Evolutionary conservation across 495 filamentous ascomycete genomes (phyloP).

Genomic region (Clavariopsis aquatica): DNA sequence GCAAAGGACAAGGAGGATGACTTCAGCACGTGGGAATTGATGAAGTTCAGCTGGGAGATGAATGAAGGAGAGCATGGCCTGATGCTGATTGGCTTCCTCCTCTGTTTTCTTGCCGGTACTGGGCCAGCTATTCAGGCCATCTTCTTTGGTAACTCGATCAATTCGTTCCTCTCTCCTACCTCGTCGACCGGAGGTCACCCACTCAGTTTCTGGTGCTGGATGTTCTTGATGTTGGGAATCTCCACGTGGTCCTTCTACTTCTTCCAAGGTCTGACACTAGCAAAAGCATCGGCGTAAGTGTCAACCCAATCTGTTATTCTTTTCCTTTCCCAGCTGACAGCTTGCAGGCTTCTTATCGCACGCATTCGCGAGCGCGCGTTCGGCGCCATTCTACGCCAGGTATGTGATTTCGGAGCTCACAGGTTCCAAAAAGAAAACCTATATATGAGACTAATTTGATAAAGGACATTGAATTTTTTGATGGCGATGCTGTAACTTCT

Average conservation of each 20-base stretch:
- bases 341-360: conserved; percentile 73
- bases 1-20: conserved; percentile 47
- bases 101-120: conserved; percentile 76
- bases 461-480: conserved; percentile 86
- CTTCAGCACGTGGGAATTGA: conserved; percentile 71
- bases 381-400: conserved; percentile 81
- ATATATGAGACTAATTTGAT: background rate
- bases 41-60: conserved; percentile 81
- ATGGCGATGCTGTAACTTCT: conserved; percentile 77
- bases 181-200: conserved; percentile 43
- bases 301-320: too few species aligned
- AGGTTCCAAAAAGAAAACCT: background rate
- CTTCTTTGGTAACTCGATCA: conserved; percentile 88
- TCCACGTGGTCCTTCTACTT: conserved; percentile 70
- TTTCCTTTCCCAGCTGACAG: too few species aligned
- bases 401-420: background rate
- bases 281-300: conserved; percentile 57
- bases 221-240: conserved; percentile 94
- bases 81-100: conserved; percentile 77
- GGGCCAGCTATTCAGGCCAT: conserved; percentile 86
- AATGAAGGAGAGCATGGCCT: conserved; percentile 71
- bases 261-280: conserved; percentile 72
- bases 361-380: conserved; percentile 79
- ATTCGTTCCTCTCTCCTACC: conserved; percentile 62
- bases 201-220: conserved; percentile 80